These are phyloP conservation scores for Linaria vulgaris DNA, from an alignment of 257 asterid genomes.

Conservation along the genomic window DNA sequence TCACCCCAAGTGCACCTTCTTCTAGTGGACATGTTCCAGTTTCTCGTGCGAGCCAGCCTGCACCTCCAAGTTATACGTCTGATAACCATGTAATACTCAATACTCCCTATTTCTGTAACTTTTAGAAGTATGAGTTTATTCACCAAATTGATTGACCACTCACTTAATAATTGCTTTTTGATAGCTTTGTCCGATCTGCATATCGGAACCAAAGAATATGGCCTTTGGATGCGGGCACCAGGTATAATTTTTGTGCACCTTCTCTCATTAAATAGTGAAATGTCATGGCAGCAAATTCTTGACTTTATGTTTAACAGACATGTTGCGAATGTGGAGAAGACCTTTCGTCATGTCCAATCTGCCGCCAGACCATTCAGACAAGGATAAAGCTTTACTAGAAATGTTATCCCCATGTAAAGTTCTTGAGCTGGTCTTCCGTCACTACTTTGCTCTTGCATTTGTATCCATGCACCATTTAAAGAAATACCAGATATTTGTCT, in stretches of 20 bases:
- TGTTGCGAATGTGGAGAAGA: conserved; percentile 80
- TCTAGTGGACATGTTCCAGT: conserved; percentile 24
- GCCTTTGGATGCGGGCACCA: conserved; percentile 98
- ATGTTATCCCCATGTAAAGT: conserved; percentile 11
- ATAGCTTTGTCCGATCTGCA: conserved; percentile 93
- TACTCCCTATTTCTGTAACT: neutral
- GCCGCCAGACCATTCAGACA: conserved; percentile 59
- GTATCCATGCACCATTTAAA: too few species aligned
- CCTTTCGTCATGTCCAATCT: conserved; percentile 69
- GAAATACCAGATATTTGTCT: too few species aligned
- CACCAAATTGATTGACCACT: neutral
- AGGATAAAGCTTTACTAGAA: conserved; percentile 79
- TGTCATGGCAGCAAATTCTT: neutral
- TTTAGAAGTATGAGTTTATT: too few species aligned
- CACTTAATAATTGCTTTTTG: neutral
- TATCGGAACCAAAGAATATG: conserved; percentile 70
- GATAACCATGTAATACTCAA: conserved; percentile 72
- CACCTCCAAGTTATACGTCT: conserved; percentile 40
- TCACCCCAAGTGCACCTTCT: conserved; percentile 70
- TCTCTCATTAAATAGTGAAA: neutral
- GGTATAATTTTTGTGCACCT: conserved; percentile 41
- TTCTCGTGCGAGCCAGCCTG: conserved; percentile 35
- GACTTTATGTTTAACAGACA: conserved; percentile 43
- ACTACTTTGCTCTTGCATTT: conserved; percentile 15
- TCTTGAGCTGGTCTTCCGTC: conserved; percentile 15